A percentile compares a stretch with the other conserved stretches of the same genome.
Conservation (phyloP, 768 basidiomycete genomes). For the Mycena epipterygia region DNA sequence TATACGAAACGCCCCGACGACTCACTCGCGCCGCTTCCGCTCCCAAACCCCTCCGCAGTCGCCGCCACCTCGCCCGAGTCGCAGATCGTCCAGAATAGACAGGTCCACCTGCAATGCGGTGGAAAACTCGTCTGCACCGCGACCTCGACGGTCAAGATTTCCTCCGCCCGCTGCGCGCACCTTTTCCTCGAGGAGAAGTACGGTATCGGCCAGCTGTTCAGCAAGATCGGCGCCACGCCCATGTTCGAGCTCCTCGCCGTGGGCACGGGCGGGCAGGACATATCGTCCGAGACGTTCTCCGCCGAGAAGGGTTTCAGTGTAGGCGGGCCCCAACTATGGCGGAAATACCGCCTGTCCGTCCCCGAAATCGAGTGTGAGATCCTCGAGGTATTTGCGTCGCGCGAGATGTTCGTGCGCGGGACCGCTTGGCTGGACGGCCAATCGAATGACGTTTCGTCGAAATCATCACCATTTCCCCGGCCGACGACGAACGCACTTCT, state of each 20-base stretch:
- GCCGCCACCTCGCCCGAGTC: constrained; percentile 59
- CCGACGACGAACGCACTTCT: constrained; percentile 6
- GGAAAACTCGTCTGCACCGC: constrained; percentile 71
- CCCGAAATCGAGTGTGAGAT: constrained; percentile 78
- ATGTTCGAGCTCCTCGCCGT: constrained; percentile 71
- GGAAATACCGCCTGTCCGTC: constrained; percentile 70
- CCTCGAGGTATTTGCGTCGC: constrained; percentile 75
- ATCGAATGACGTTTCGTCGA: background rate
- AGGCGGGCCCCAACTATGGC: constrained; percentile 54
- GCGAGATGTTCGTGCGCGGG: constrained; percentile 74
- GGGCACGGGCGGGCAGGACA: constrained; percentile 54
- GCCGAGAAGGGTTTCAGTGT: constrained; percentile 40
- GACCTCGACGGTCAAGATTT: constrained; percentile 75
- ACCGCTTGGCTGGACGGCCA: constrained; percentile 69
- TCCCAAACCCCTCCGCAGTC: constrained; percentile 52
- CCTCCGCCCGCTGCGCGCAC: constrained; percentile 67
- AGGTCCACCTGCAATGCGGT: constrained; percentile 73
- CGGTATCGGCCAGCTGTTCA: constrained; percentile 78
- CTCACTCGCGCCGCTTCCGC: constrained; percentile 46
- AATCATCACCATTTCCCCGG: background rate
- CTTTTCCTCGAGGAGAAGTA: constrained; percentile 78
- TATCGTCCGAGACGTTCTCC: constrained; percentile 34
- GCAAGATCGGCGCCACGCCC: constrained; percentile 65
- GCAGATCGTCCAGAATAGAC: constrained; percentile 73
- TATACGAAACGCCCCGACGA: constrained; percentile 46